Conservation (phyloP, 2,329 filamentous ascomycete species). For the Pyricularia grisea region DNA sequence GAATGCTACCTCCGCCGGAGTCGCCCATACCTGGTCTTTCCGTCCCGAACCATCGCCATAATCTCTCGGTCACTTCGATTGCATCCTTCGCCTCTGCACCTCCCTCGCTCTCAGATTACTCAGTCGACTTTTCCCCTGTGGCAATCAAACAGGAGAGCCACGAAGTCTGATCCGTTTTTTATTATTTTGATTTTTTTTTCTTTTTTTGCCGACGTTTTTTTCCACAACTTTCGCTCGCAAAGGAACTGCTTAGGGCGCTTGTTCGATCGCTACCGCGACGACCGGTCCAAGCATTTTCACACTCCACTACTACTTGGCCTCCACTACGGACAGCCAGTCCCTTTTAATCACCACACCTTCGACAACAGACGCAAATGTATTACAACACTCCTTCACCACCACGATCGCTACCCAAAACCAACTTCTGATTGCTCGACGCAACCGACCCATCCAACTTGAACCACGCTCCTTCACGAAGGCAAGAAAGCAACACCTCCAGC, state of each 20-base stretch:
- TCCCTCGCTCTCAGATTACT: neutral
- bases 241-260: conserved; percentile 6
- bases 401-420: neutral
- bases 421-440: conserved; percentile 3
- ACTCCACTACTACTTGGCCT: neutral
- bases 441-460: conserved; percentile 3
- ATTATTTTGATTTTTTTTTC: conserved; percentile 17
- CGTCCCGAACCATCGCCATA: conserved; percentile 26
- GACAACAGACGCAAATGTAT: conserved; percentile 12
- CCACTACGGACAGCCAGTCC: conserved; percentile 11
- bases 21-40: conserved; percentile 27
- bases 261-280: conserved; percentile 7
- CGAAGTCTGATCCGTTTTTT: conserved; percentile 13
- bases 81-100: conserved; percentile 3
- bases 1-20: conserved; percentile 35
- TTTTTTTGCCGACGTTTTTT: conserved; percentile 9
- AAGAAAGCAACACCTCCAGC: conserved; percentile 8
- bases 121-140: conserved; percentile 22
- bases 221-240: conserved; percentile 10
- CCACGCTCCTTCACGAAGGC: conserved; percentile 27
- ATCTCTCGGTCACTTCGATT: conserved; percentile 14
- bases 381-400: conserved; percentile 7
- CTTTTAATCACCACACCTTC: conserved; percentile 14
- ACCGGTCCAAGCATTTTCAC: conserved; percentile 5
- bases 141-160: conserved; percentile 25